These are phyloP conservation scores for Nakataea oryzae DNA, from an alignment of 2,329 filamentous ascomycete species.

Conservation along the genomic window DNA sequence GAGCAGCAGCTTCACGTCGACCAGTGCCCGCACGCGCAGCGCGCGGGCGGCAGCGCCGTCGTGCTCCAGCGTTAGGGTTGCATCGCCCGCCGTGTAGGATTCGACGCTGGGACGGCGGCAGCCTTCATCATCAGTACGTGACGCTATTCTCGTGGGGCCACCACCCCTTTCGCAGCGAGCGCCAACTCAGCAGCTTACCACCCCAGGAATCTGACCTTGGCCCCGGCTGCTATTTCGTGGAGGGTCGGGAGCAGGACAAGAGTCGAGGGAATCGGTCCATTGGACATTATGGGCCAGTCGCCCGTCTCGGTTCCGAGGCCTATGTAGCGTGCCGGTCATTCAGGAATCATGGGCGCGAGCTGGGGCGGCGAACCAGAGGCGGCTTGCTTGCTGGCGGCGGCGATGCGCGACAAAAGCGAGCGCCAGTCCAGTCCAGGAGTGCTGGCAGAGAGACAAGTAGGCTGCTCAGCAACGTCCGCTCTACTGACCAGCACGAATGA, in stretches of 20 bases:
- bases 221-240: conserved; percentile 35
- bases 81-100: conserved; percentile 41
- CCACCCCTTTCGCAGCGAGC: not conserved
- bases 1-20: conserved; percentile 65
- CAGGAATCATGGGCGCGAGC: not conserved
- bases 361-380: not conserved
- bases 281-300: conserved; percentile 29
- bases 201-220: conserved; percentile 87
- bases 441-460: not conserved
- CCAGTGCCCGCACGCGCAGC: conserved; percentile 38
- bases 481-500: not conserved
- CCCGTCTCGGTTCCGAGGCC: not conserved
- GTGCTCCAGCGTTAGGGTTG: conserved; percentile 58
- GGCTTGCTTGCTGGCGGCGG: not conserved
- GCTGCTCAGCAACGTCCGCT: not conserved
- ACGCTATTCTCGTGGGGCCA: not conserved
- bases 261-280: conserved; percentile 52
- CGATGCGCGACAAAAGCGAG: not conserved
- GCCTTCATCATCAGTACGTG: not conserved
- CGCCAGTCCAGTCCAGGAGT: not conserved
- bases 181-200: conserved; percentile 50
- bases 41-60: conserved; percentile 25
- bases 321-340: not conserved
- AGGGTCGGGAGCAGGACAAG: conserved; percentile 57
- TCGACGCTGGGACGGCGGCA: conserved; percentile 29